phyloP scores from a whole-genome alignment of 129 eudicot species.

The Escallonia rubra region DNA sequence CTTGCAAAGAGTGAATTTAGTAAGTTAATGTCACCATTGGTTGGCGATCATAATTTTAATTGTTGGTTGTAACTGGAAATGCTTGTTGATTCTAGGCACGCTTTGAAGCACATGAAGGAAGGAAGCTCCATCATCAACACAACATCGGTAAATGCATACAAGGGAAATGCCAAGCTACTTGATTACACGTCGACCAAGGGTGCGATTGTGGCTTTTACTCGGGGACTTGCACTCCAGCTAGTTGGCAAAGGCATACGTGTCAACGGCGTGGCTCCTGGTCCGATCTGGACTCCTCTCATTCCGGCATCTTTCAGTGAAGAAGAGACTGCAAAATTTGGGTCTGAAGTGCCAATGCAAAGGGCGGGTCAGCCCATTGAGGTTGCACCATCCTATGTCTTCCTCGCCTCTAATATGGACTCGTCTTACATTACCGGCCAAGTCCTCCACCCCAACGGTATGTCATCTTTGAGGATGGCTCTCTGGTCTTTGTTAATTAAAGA shows the following conservation, averaged over 20 bases:
- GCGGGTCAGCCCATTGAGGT: conserved; percentile 82
- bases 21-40: background rate
- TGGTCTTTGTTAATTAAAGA: no score
- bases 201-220: conserved; percentile 74
- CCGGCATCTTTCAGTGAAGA: conserved; percentile 71
- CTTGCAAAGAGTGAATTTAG: background rate
- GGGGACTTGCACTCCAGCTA: conserved; percentile 74
- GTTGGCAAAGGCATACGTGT: conserved; percentile 66
- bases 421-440: conserved; percentile 83
- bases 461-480: background rate
- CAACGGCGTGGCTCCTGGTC: conserved; percentile 92
- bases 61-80: background rate
- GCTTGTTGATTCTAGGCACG: conserved; percentile 38
- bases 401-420: conserved; percentile 68
- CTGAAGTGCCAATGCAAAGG: conserved; percentile 73
- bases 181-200: conserved; percentile 86
- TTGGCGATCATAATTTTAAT: background rate
- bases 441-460: conserved; percentile 79
- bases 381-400: conserved; percentile 68
- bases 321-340: conserved; percentile 47
- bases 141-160: conserved; percentile 73
- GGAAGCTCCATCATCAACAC: conserved; percentile 72
- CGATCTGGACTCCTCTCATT: conserved; percentile 88
- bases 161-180: conserved; percentile 47
- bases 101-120: conserved; percentile 76